Base-by-base conservation (phyloP, 2,329 filamentous ascomycete genomes). In the Bipolaris cookei region DNA sequence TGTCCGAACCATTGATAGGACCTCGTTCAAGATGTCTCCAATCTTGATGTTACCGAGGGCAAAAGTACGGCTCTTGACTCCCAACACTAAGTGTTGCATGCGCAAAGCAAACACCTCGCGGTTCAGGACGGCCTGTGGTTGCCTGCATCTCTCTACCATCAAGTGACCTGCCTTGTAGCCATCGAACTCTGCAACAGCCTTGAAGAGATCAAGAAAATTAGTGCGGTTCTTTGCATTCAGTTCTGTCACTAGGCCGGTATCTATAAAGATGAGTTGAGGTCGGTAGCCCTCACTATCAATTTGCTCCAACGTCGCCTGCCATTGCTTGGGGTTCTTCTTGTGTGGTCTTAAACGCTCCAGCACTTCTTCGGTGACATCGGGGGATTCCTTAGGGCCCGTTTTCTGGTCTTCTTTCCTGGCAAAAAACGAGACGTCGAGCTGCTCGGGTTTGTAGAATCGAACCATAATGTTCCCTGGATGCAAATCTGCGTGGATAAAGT, bases 391-490 rank as follows among this genome's bases (percentile, higher is more conserved):
- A 6, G 74, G 72, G 1, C 72, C 71, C 16, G 72, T 74, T 4
- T 58, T 72, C 32, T 71, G 68, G 35, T 74, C 63, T 49, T 73
- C 69, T 56, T 71, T 71, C 8, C 66, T 76, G 3, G 75, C 78
- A 53, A 81, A 76, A 4, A 88, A 78, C 20, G 82, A 81, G 1
- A 96, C 80, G 46, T 89, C 86, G 0, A 94, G 85, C 59, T 88
- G 84, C 13, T 88, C 86, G 0, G 93, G 88, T 69, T 94, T 88
- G 78, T 98, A 97, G 80, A 99, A 99, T 62, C 96, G 92, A 44
- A 99, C 94, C 93, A 99, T 98, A 78, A 99, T 98, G 75, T 99
- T 99, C 23, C 95, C 95, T 0, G 95, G 95, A 73, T 99, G 95
- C 28, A 99, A 80, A 73, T 99, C 95, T 4, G 95, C 94, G 72